Evolutionary conservation across 805 yeast genomes (phyloP).

Genomic region (Lachancea lanzarotensis): DNA sequence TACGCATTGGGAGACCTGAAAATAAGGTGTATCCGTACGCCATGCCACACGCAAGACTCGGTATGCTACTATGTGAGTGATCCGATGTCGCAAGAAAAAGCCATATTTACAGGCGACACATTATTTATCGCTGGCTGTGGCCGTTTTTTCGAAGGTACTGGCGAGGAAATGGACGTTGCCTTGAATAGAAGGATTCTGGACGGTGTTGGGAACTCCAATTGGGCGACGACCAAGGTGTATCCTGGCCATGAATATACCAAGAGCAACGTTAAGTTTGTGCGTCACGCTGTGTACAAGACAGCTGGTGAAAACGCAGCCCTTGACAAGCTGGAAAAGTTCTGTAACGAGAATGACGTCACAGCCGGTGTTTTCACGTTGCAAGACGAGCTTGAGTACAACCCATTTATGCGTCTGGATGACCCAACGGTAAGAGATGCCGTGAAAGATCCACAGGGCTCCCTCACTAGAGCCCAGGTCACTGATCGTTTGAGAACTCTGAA

Average conservation of each 20-base stretch:
- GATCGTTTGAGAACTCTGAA: conserved; percentile 67
- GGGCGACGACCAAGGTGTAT: conserved; percentile 53
- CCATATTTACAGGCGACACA: conserved; percentile 94
- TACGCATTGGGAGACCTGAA: conserved; percentile 37
- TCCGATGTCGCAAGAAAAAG: conserved; percentile 49
- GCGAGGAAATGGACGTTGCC: conserved; percentile 69
- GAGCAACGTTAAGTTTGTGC: conserved; percentile 72
- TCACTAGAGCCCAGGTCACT: conserved; percentile 52
- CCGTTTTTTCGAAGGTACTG: conserved; percentile 88
- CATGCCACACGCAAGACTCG: conserved; percentile 97
- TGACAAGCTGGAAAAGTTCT: conserved; percentile 44
- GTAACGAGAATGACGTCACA: conserved; percentile 55
- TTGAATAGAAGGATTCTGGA: conserved; percentile 62
- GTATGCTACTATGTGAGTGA: conserved; percentile 80
- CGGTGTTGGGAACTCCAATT: conserved; percentile 34
- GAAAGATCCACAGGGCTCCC: conserved; percentile 38
- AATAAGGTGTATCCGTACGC: conserved; percentile 83
- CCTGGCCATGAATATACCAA: conserved; percentile 97
- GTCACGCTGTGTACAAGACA: conserved; percentile 48
- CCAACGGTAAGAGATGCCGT: conserved; percentile 54
- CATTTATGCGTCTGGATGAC: conserved; percentile 78
- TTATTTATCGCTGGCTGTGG: conserved; percentile 94
- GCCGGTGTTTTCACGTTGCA: conserved; percentile 80
- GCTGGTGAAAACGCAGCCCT: conserved; percentile 41
- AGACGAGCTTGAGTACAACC: conserved; percentile 79